phyloP scores from a whole-genome alignment of 352 stramenopile species.

The Phytophthora syringae region DNA sequence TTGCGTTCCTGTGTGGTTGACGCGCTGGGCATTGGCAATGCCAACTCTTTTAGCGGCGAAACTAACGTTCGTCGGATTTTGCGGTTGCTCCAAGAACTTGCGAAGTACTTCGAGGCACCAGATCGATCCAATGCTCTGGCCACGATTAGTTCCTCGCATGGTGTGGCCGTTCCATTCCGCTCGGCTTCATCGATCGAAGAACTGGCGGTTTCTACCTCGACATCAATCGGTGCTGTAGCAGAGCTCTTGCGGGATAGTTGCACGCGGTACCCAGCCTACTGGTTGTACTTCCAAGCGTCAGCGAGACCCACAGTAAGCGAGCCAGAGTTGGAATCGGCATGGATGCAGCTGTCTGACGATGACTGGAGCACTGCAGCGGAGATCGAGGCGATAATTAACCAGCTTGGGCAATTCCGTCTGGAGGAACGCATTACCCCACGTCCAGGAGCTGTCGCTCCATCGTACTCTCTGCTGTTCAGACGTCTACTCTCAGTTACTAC shows the following conservation, averaged over 20 bases:
- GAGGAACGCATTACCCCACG: conserved; percentile 24
- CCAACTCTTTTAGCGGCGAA: conserved; percentile 11
- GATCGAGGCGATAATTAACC: conserved; percentile 40
- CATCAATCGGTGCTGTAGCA: conserved; percentile 32
- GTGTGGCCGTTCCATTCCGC: background rate
- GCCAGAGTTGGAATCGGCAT: conserved; percentile 26
- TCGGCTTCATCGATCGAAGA: conserved; percentile 18
- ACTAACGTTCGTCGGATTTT: conserved; percentile 31
- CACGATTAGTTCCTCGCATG: conserved; percentile 6
- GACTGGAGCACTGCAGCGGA: conserved; percentile 41
- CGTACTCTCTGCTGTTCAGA: conserved; percentile 41
- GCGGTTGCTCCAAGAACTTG: conserved; percentile 33
- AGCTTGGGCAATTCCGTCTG: conserved; percentile 35
- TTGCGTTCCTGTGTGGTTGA: conserved; percentile 35
- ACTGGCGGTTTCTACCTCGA: conserved; percentile 11
- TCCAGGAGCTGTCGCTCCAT: conserved; percentile 21
- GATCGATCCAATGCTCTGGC: conserved; percentile 10
- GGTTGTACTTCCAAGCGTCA: conserved; percentile 34
- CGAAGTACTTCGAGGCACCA: conserved; percentile 19
- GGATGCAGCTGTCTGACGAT: conserved; percentile 32
- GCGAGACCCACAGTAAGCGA: conserved; percentile 13
- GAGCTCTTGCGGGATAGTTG: conserved; percentile 39
- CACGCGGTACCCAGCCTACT: conserved; percentile 32
- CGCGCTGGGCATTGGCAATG: conserved; percentile 20
- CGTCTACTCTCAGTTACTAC: conserved; percentile 38